Percentiles rank a stretch among this genome's conserved stretches.
phyloP scores from a whole-genome alignment of 2,329 filamentous ascomycete genomes.

The Colletotrichum salicis region DNA sequence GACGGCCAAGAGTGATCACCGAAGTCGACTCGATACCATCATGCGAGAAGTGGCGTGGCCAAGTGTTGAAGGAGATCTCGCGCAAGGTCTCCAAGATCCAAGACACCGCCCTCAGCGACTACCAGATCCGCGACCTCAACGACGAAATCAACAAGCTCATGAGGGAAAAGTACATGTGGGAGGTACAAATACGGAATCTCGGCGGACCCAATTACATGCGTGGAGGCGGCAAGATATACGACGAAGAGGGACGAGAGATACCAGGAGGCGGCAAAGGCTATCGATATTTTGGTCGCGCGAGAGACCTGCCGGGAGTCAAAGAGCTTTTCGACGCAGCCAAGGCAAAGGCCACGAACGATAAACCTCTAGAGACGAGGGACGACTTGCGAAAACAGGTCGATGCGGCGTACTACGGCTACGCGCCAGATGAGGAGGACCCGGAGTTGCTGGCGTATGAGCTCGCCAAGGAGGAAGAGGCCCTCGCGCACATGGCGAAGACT shows the following conservation, averaged over 20 bases:
- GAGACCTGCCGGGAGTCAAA: constrained; percentile 92
- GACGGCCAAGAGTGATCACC: constrained; percentile 91
- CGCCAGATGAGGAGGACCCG: constrained; percentile 90
- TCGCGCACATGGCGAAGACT: constrained; percentile 72
- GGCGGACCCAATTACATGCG: constrained; percentile 99
- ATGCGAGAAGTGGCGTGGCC: constrained; percentile 98
- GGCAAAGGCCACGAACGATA: constrained; percentile 65
- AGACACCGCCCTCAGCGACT: constrained; percentile 90
- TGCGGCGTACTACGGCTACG: constrained; percentile 96
- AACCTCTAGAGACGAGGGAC: constrained; percentile 73
- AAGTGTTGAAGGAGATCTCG: constrained; percentile 95
- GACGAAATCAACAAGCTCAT: constrained; percentile 99
- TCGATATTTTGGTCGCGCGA: constrained; percentile 90
- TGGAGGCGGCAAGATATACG: constrained; percentile 74
- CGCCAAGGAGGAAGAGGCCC: constrained; percentile 84
- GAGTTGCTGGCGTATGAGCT: constrained; percentile 82
- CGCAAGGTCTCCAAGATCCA: constrained; percentile 98
- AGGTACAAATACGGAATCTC: constrained; percentile 92
- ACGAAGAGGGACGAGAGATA: constrained; percentile 78
- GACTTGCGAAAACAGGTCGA: constrained; percentile 83
- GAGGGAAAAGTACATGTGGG: constrained; percentile 99
- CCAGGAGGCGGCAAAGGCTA: constrained; percentile 86
- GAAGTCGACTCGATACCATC: constrained; percentile 83
- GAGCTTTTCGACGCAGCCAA: constrained; percentile 87
- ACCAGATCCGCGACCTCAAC: constrained; percentile 96